phyloP scores from a whole-genome alignment of 2,329 filamentous ascomycete species.

The Aspergillus fumigatiaffinis region DNA sequence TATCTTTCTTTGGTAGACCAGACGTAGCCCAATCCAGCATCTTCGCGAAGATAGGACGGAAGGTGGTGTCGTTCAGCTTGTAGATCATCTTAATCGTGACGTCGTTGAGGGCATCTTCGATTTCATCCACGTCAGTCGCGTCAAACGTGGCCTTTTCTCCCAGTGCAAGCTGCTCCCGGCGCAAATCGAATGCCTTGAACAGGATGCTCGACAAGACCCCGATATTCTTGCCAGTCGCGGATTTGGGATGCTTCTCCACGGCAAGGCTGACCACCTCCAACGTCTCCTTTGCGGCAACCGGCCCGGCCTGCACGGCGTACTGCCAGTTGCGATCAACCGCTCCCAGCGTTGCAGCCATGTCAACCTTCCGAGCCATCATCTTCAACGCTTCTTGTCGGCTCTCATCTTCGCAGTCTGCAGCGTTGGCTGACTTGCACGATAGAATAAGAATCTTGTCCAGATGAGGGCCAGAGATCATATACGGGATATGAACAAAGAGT shows the following conservation, averaged over 20 bases:
- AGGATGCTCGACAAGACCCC: conserved; percentile 61
- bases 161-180: conserved; percentile 35
- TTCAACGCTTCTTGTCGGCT: conserved; percentile 66
- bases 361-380: conserved; percentile 71
- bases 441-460: conserved; percentile 68
- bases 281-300: conserved; percentile 63
- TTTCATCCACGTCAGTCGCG: conserved; percentile 46
- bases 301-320: conserved; percentile 59
- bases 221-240: conserved; percentile 71
- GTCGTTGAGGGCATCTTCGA: conserved; percentile 65
- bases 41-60: conserved; percentile 83
- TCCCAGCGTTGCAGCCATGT: conserved; percentile 71
- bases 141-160: conserved; percentile 39
- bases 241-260: conserved; percentile 75
- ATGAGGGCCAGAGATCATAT: conserved; percentile 76
- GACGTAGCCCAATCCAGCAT: conserved; percentile 76
- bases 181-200: conserved; percentile 50
- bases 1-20: conserved; percentile 60
- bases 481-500: conserved; percentile 78
- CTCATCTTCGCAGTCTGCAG: conserved; percentile 59
- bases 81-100: conserved; percentile 85
- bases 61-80: conserved; percentile 91
- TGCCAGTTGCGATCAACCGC: conserved; percentile 70
- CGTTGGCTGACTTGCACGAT: conserved; percentile 67
- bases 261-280: conserved; percentile 66